Percentiles rank a stretch among this genome's conserved stretches.
Conservation (phyloP, 2,329 filamentous ascomycete genomes). For the Mycosphaerella arachidis region DNA sequence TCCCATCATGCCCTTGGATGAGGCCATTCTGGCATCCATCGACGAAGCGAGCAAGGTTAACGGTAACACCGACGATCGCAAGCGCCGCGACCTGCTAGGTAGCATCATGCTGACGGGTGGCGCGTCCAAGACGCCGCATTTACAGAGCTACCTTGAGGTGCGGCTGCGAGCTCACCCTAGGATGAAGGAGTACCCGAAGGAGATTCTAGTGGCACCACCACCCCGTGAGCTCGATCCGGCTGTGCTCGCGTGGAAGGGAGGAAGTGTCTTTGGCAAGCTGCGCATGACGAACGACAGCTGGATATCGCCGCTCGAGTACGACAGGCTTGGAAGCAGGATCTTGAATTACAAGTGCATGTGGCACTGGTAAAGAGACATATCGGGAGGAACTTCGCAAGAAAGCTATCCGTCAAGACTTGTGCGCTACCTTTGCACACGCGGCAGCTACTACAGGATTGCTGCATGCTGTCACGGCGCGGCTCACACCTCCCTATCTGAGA, state of each 20-base stretch:
- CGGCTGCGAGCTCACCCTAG: conserved; percentile 60
- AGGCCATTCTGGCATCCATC: conserved; percentile 85
- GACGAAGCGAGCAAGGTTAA: conserved; percentile 62
- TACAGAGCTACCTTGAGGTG: conserved; percentile 79
- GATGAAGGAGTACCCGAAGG: conserved; percentile 59
- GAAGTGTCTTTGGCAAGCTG: conserved; percentile 90
- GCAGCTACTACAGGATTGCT: no score
- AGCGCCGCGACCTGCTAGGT: conserved; percentile 81
- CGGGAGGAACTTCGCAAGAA: no score
- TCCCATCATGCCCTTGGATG: conserved; percentile 77
- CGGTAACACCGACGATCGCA: conserved; percentile 73
- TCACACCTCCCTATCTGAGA: background rate
- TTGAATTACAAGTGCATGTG: conserved; percentile 77
- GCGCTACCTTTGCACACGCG: no score
- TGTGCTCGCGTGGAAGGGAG: conserved; percentile 97
- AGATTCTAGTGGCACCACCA: conserved; percentile 62
- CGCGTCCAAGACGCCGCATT: conserved; percentile 72
- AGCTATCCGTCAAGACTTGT: no score
- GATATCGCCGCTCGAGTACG: conserved; percentile 84
- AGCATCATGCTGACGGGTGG: conserved; percentile 89
- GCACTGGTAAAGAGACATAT: conserved; percentile 43
- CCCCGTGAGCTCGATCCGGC: conserved; percentile 94
- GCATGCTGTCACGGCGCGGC: no score
- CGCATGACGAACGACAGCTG: conserved; percentile 86
- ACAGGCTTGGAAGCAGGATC: conserved; percentile 73